Base-by-base conservation (phyloP, 2,329 filamentous ascomycete genomes). In the Cercospora zeina region DNA sequence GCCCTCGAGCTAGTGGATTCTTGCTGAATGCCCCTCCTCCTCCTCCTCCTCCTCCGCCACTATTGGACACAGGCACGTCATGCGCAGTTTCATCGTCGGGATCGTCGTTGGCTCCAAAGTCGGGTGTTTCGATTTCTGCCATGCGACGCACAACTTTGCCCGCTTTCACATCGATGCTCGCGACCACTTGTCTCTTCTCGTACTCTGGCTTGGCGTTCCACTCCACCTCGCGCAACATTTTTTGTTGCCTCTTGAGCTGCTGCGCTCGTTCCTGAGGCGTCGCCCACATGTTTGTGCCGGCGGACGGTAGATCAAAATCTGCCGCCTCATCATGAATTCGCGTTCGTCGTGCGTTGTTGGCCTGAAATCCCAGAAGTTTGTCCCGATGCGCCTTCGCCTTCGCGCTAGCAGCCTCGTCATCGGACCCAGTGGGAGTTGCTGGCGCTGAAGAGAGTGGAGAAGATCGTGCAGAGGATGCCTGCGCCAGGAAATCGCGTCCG, bases 241-340 rank as follows among this genome's bases (percentile, higher is more conserved):
- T 90, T 77, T 96, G 92, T 77, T 96, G 93, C 62, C 87, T 84
- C 76, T 93, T 96, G 61, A 96, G 78, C 74, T 95, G 91, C 67
- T 87, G 81, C 0, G 92, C 93, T 45, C 92, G 83, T 75, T 96
- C 91, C 66, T 90, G 87, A 0, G 92, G 91, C 14, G 81, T 91
- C 54, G 91, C 89, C 92, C 92, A 96, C 78, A 95, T 88, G 68
- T 85, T 91, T 4, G 84, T 81, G 5, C 86, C 85, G 33, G 79
- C 75, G 70, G 57, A 80, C 0, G 87, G 85, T 0, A 85, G 85
- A 67, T 90, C 87, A 66, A 85, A 89, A 71, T 90, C 88, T 1
- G 87, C 86, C 0, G 91, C 92, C 77, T 96, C 92, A 70, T 97
- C 93, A 37, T 91, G 85, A 14, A 97, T 89, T 14, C 87, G 90